Evolutionary conservation across 2,329 filamentous ascomycete species (phyloP), one percentile per base, ranked within the genome.

Genomic region (Calonectria pseudoreteaudii): DNA sequence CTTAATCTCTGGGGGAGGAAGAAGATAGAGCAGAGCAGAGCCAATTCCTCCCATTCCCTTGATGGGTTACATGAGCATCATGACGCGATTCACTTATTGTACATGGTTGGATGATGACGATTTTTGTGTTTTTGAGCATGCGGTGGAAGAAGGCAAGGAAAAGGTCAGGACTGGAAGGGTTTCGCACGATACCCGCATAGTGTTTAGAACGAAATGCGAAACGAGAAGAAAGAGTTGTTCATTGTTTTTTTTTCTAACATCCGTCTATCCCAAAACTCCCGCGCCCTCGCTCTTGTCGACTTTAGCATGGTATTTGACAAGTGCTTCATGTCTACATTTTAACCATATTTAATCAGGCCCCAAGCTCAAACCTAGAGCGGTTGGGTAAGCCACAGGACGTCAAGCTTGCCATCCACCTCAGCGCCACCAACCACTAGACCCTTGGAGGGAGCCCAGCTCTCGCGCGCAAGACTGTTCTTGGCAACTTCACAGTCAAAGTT

Each of bases 401-500:
- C 85, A 70, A 87, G 70, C 58, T 73, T 71, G 6, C 84, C 83
- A 64, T 81, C 79, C 18, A 81, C 73, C 30, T 78, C 80, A 23
- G 75, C 77, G 23, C 79, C 78, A 4, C 76, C 78, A 7, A 80
- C 81, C 49, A 84, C 82, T 20, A 80, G 80, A n/a, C 82, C 83
- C 82, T 84, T 82, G 64, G 80, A 79, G 16, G 88, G 87, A 65
- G 83, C 85, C 91, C 89, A 99, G 30, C 84, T 88, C 38, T 89
- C 85, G 76, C 97, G 87, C 67, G 86, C 89, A 81, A 99, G 86
- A 86, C 95, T 97, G 80, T 88, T 86, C 78, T 89, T 88, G 53
- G 95, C 94, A 70, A 98, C 96, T 80, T 94, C 91, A 81, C 97
- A 98, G 87, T 98, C 97, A 78, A 93, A 90, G 82, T 91, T 91